phyloP scores from a whole-genome alignment of 768 basidiomycete species.

The Tephrocybe sp. region DNA sequence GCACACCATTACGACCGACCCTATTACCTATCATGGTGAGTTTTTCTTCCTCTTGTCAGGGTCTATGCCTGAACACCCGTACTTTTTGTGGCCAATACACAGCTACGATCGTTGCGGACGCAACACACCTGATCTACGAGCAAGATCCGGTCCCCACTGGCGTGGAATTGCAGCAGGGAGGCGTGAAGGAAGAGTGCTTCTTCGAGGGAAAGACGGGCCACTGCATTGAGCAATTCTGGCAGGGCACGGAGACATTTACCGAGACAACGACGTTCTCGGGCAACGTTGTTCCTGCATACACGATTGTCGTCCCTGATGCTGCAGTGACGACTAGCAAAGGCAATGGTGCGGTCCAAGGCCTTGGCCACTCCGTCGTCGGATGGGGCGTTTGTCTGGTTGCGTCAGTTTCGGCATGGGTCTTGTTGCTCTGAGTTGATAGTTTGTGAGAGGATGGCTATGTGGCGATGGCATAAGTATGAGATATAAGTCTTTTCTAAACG shows the following conservation, averaged over 20 bases:
- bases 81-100: too few species aligned
- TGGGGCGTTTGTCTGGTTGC: background rate
- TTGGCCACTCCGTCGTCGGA: background rate
- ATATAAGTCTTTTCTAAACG: background rate
- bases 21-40: background rate
- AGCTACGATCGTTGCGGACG: background rate
- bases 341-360: background rate
- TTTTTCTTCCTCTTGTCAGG: background rate
- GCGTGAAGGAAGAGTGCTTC: background rate
- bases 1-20: background rate
- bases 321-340: background rate
- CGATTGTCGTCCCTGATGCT: background rate
- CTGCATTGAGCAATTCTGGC: background rate
- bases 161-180: background rate
- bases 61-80: background rate
- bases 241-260: background rate
- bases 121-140: background rate
- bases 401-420: slow-evolving; percentile 1
- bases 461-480: too few species aligned
- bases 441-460: too few species aligned
- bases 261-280: background rate
- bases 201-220: background rate
- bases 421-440: slow-evolving; percentile 2
- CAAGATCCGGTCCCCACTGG: background rate
- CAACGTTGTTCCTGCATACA: background rate